Percentiles rank a stretch among this genome's conserved stretches.
These are phyloP conservation scores for Zygosaccharomyces bisporus DNA, from an alignment of 805 yeast genomes.

Conservation along the genomic window DNA sequence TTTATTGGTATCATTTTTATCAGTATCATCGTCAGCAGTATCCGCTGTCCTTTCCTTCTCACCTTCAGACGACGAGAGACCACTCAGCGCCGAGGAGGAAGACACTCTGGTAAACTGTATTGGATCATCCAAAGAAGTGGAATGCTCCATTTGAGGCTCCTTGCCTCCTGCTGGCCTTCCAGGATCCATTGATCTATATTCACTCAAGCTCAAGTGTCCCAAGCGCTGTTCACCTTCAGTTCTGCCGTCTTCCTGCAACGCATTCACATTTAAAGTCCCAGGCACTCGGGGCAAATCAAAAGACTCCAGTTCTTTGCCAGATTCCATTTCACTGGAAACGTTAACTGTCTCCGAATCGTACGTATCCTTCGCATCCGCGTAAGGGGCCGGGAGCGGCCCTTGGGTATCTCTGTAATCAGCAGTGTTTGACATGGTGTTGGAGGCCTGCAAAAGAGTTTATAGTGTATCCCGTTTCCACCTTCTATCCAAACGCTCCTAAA, in stretches of 20 bases:
- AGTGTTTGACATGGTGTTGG: background rate
- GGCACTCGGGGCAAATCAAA: slow-evolving; percentile 42
- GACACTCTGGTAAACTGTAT: slow-evolving; percentile 42
- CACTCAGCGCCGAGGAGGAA: slow-evolving; percentile 33
- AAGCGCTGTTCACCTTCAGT: slow-evolving; percentile 2
- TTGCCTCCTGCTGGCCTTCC: slow-evolving; percentile 34
- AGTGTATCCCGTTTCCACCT: background rate
- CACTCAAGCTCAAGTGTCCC: slow-evolving; percentile 7
- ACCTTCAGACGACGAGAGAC: slow-evolving; percentile 19
- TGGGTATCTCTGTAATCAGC: slow-evolving; percentile 1
- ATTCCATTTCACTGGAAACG: slow-evolving; percentile 1
- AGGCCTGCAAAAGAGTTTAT: no score
- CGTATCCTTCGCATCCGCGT: background rate
- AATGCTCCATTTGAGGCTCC: slow-evolving; percentile 5
- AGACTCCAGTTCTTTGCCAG: background rate
- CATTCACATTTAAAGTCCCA: slow-evolving; percentile 46
- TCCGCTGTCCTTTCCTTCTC: slow-evolving; percentile 1
- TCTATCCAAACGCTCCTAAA: background rate
- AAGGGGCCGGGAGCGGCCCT: background rate
- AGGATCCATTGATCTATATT: slow-evolving; percentile 45
- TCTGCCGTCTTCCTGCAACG: slow-evolving; percentile 30
- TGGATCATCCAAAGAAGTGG: slow-evolving; percentile 39
- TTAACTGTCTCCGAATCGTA: background rate
- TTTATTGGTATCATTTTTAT: background rate
- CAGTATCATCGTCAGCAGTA: background rate